Evolutionary conservation across 768 basidiomycete species (phyloP), one percentile per base, ranked within the genome.

Genomic region (Tulasnella sp.): DNA sequence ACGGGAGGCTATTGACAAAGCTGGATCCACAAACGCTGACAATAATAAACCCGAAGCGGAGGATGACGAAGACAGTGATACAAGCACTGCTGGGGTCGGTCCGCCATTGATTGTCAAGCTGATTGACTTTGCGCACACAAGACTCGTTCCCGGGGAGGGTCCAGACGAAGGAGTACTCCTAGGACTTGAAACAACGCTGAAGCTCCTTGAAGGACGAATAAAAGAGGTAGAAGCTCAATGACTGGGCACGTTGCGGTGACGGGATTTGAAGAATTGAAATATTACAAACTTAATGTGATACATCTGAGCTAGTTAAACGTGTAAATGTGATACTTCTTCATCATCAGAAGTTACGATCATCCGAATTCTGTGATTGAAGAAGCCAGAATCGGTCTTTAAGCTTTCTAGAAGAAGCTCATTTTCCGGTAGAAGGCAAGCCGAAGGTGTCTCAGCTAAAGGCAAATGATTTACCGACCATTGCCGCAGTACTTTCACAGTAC

Each of bases 121-220:
- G 57, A 96, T 98, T 57, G 93, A 99, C 68, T 96, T 99, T 63
- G 92, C 91, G 5, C 93, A 98, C 64, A 83, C 90, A 2, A 68
- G 73, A 20, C 56, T 83, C 10, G 70, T 65, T 5, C 74, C 77
- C 0, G 87, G 83, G 0, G 59, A 77, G 58, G 92, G 91, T 3
- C 78, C 79, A 1, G 92, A 96, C 62, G 65, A 73, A 33, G 83
- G 93, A 0, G 78, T 92, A 15, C 63, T 93, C 56, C 63, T 67
- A 29, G 93, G 91, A 3, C 57, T 96, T 53, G 68, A 78, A 45
- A 90, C 81, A 0, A 62, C 83, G 33, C 63, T 82, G 25, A 58
- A 57, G 4, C 62, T 95, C 50, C 58, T 93, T 45, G 72, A 79
- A 53, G 75, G 67, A 7, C 67, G 85, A 54, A 70, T 73, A 29